Conservation (phyloP, 768 basidiomycete genomes). For the Phylloporus rhodoxanthus region DNA sequence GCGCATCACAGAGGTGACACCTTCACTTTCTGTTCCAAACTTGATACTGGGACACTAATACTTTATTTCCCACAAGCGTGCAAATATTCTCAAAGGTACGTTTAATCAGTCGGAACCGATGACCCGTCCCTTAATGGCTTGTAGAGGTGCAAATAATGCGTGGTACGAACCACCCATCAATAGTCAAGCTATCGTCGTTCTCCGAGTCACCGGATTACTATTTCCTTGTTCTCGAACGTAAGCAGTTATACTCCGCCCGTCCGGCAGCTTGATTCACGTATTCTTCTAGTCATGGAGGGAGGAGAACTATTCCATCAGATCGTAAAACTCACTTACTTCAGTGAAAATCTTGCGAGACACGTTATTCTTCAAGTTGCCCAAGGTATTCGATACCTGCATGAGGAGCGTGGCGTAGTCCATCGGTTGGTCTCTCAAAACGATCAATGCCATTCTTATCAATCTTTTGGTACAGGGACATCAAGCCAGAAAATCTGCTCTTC, state of each 20-base stretch:
- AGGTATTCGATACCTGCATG: slow-evolving; percentile 92
- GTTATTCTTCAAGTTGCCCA: slow-evolving; percentile 95
- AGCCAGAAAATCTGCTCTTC: slow-evolving; percentile 95
- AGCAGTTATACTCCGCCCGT: slow-evolving; percentile 27
- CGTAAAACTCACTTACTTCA: slow-evolving; percentile 98
- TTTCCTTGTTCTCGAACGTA: slow-evolving; percentile 88
- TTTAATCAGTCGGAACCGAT: background rate
- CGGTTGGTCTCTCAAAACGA: slow-evolving; percentile 40
- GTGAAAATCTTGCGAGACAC: slow-evolving; percentile 93
- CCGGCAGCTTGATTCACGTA: slow-evolving; percentile 7
- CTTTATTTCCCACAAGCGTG: slow-evolving; percentile 52
- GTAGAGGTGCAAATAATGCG: slow-evolving; percentile 99
- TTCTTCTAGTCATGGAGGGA: slow-evolving; percentile 79
- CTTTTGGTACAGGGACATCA: slow-evolving; percentile 65
- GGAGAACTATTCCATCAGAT: slow-evolving; percentile 99
- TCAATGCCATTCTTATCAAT: background rate
- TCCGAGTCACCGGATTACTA: slow-evolving; percentile 91
- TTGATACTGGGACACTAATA: slow-evolving; percentile 14
- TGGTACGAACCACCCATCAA: slow-evolving; percentile 82
- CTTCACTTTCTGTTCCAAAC: slow-evolving; percentile 16
- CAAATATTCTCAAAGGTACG: slow-evolving; percentile 92
- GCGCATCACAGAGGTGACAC: slow-evolving; percentile 91
- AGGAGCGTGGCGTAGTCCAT: slow-evolving; percentile 96
- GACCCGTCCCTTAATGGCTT: slow-evolving; percentile 4
- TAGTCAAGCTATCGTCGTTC: slow-evolving; percentile 89